These are phyloP conservation scores for Aspergillus homomorphus DNA, from an alignment of 495 filamentous ascomycete species.

Conservation along the genomic window DNA sequence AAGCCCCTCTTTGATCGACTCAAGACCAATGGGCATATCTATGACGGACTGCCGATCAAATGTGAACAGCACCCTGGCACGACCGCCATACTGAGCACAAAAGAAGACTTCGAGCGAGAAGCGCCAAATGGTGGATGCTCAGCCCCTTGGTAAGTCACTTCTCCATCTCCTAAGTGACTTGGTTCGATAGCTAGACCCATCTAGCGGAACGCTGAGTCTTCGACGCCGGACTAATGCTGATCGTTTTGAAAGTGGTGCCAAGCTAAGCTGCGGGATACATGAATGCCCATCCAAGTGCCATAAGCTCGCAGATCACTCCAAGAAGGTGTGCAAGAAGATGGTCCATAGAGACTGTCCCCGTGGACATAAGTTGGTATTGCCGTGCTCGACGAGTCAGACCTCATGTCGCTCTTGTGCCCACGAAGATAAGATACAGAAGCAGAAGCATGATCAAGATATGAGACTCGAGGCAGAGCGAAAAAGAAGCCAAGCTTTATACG, in stretches of 20 bases:
- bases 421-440: constrained; percentile 39
- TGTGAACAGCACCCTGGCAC: constrained; percentile 64
- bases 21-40: constrained; percentile 52
- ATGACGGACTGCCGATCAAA: constrained; percentile 66
- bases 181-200: background rate
- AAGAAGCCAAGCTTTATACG: too few relatives aligned
- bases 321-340: constrained; percentile 52
- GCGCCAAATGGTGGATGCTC: constrained; percentile 74
- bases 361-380: constrained; percentile 43
- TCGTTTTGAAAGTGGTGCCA: constrained; percentile 46
- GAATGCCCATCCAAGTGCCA: constrained; percentile 62
- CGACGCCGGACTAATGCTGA: too few relatives aligned
- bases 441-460: constrained; percentile 43
- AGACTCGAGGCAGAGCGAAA: too few relatives aligned
- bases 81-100: constrained; percentile 39
- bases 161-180: background rate
- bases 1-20: constrained; percentile 54
- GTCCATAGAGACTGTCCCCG: constrained; percentile 49
- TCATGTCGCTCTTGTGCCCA: constrained; percentile 41
- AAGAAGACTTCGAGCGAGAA: constrained; percentile 55
- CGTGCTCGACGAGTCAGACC: constrained; percentile 32
- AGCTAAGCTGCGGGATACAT: constrained; percentile 61
- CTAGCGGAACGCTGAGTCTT: too few relatives aligned
- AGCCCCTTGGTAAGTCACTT: constrained; percentile 57
- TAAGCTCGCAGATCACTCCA: constrained; percentile 62